A percentile compares a stretch with the other conserved stretches of the same genome.
Evolutionary conservation across 352 stramenopile genomes (phyloP).

Genomic region (Pythium sp.): DNA sequence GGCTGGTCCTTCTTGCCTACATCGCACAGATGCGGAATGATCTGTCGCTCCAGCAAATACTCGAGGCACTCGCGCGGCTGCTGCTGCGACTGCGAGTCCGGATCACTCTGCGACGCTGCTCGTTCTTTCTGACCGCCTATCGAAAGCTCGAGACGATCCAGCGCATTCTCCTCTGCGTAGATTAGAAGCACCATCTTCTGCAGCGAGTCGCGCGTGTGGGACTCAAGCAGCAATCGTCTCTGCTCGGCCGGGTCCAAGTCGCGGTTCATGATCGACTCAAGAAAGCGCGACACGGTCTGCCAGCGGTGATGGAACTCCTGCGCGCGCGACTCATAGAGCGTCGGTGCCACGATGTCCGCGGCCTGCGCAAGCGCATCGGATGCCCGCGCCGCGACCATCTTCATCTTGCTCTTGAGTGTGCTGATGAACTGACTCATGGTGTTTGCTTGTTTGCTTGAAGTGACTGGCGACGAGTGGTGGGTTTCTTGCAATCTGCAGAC

Average conservation of each 20-base stretch:
- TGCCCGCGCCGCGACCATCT: constrained; percentile 68
- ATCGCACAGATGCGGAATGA: constrained; percentile 78
- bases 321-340: constrained; percentile 77
- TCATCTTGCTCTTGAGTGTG: constrained; percentile 79
- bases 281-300: constrained; percentile 72
- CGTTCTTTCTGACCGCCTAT: constrained; percentile 27
- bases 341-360: constrained; percentile 73
- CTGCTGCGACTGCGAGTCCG: constrained; percentile 26
- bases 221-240: constrained; percentile 72
- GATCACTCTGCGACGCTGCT: constrained; percentile 18
- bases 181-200: constrained; percentile 86
- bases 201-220: constrained; percentile 77
- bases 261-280: constrained; percentile 65
- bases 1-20: constrained; percentile 66
- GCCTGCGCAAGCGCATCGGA: constrained; percentile 72
- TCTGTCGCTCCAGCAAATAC: constrained; percentile 82
- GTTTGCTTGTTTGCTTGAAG: not conserved
- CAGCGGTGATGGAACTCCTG: constrained; percentile 87
- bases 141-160: constrained; percentile 65
- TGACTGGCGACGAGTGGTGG: not conserved
- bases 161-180: constrained; percentile 79
- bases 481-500: not conserved
- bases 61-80: constrained; percentile 70
- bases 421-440: constrained; percentile 39
- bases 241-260: constrained; percentile 69